Conservation (phyloP, 257 asterid species). For the Petrea volubilis region DNA sequence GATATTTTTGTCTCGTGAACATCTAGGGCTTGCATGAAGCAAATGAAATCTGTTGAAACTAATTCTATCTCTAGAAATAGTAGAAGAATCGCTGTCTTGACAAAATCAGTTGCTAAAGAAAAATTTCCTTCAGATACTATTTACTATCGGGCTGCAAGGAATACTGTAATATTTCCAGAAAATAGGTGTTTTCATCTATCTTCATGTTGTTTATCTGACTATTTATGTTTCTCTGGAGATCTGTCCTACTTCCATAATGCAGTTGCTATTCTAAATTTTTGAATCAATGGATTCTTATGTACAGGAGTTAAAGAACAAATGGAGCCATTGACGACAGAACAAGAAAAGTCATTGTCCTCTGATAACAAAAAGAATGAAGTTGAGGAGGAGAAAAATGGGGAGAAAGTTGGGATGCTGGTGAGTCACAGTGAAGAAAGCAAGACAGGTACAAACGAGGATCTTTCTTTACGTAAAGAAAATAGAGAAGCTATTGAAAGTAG, state of each 20-base stretch:
- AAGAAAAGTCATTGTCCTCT: constrained; percentile 52
- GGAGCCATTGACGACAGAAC: constrained; percentile 61
- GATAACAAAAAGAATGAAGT: constrained; percentile 41
- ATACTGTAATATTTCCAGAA: background rate
- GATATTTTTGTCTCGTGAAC: background rate
- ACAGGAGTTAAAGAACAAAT: constrained; percentile 61
- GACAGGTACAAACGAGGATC: constrained; percentile 41
- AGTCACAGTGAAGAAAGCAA: constrained; percentile 41
- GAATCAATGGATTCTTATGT: constrained; percentile 22
- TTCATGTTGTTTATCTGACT: constrained; percentile 6
- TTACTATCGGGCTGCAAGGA: background rate
- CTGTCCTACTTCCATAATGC: background rate
- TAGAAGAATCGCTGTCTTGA: background rate
- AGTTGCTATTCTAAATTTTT: constrained; percentile 6
- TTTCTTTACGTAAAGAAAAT: constrained; percentile 37
- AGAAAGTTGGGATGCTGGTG: constrained; percentile 45
- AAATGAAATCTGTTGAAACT: constrained; percentile 10
- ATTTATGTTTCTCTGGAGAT: constrained; percentile 8
- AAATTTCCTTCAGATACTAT: background rate
- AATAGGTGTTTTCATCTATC: background rate
- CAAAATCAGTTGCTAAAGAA: constrained; percentile 1
- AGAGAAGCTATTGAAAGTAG: constrained; percentile 44
- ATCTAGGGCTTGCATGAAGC: constrained; percentile 3
- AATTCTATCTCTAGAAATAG: background rate
- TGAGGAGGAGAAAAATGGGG: constrained; percentile 38